Base-by-base conservation (phyloP, 768 basidiomycete genomes). In the Dictyophora rubrovolvata region DNA sequence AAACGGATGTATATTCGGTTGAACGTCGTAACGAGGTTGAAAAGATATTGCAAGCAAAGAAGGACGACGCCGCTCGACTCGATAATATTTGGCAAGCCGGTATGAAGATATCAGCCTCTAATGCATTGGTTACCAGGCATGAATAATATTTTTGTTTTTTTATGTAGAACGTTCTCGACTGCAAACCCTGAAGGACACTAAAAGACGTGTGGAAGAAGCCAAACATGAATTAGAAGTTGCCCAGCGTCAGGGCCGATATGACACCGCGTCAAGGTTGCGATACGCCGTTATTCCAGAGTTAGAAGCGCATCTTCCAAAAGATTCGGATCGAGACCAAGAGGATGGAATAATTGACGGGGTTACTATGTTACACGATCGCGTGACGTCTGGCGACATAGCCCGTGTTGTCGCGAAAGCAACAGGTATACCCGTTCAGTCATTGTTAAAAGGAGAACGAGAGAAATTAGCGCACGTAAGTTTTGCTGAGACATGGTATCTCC, bases 341-440 rank as follows among this genome's bases (percentile, higher is more conserved):
- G 79, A 77, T 48, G 78, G 78, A n/a, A 77, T 72, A n/a, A 69
- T 78, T 58, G 73, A 75, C 35, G 77, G 62, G 34, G 70, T 85
- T 37, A 70, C 78, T 12, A 87, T 89, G 80, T 74, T 94, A 35
- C 85, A 92, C 63, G 92, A 93, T 62, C 77, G 90, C 46, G 90
- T 96, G 8, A 93, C 88, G 7, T 85, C 85, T n/a, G 84, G 83
- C 64, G 91, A 94, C 69, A 93, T 95, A 53, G 83, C 93, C 1
- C 77, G 88, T 1, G 93, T 94, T 20, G 87, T 94, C 3, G 90
- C 89, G 7, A 87, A 86, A 67, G 79, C 88, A 0, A 96, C 93
- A 0, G 93, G 93, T 6, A 93, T 95, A 23, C 93, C 93, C 0
- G 91, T 94, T 1, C 83, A 89, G 70, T 93, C 86, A 66, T 71